phyloP scores from a whole-genome alignment of 805 yeast species.

The Lachancea thermotolerans region DNA sequence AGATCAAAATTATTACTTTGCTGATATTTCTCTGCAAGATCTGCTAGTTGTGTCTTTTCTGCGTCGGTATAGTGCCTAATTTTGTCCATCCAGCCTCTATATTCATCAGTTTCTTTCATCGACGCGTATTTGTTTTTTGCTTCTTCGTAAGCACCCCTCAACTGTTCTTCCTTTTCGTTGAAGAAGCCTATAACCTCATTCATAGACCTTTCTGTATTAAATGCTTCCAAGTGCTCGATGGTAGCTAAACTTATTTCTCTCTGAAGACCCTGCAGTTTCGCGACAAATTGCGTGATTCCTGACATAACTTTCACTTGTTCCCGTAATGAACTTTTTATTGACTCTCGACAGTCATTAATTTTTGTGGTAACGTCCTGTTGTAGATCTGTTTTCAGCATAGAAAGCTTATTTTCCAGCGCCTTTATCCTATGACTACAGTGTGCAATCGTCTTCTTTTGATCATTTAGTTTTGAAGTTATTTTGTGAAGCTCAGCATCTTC shows the following conservation, averaged over 20 bases:
- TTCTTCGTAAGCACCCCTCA: constrained; percentile 23
- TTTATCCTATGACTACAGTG: constrained; percentile 24
- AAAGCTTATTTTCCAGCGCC: constrained; percentile 28
- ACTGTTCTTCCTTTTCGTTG: constrained; percentile 24
- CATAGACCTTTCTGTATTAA: constrained; percentile 33
- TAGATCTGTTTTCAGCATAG: constrained; percentile 34
- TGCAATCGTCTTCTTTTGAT: constrained; percentile 15
- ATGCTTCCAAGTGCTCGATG: constrained; percentile 33
- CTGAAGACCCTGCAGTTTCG: constrained; percentile 23
- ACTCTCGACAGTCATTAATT: constrained; percentile 30
- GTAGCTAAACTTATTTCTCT: constrained; percentile 23
- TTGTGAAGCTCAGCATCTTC: neutral
- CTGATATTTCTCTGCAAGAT: constrained; percentile 36
- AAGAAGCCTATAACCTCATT: constrained; percentile 28
- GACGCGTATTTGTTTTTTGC: constrained; percentile 24
- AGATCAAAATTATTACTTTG: constrained; percentile 35
- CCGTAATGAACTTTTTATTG: constrained; percentile 17
- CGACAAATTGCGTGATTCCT: constrained; percentile 17
- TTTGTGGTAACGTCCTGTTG: constrained; percentile 37
- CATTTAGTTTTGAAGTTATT: constrained; percentile 12
- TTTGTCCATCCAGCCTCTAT: constrained; percentile 19
- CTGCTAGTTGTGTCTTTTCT: constrained; percentile 34
- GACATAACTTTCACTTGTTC: constrained; percentile 22
- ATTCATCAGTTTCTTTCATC: constrained; percentile 24
- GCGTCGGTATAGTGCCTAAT: constrained; percentile 36